Conservation (phyloP, 2,329 filamentous ascomycete genomes). For the Raffaelea ambrosiae region DNA sequence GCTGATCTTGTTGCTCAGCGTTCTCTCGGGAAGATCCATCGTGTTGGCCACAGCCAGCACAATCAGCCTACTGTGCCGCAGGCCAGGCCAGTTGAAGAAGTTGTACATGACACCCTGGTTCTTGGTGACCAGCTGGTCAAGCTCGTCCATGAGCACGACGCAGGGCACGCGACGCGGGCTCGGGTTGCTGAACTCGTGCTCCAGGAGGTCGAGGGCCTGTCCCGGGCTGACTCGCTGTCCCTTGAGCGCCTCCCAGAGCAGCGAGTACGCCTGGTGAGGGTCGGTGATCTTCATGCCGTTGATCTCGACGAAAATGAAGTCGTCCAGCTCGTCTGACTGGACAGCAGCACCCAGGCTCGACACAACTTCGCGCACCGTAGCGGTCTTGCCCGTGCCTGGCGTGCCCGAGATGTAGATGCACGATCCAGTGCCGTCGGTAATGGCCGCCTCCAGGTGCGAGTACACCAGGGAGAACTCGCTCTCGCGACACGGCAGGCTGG, state of each 20-base stretch:
- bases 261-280: constrained; percentile 88
- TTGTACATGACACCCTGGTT: constrained; percentile 99
- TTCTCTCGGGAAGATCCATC: constrained; percentile 95
- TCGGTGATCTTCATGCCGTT: constrained; percentile 99
- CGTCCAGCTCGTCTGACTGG: constrained; percentile 81
- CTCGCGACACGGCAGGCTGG: constrained; percentile 83
- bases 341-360: constrained; percentile 83
- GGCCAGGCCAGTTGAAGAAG: constrained; percentile 97
- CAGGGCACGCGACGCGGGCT: constrained; percentile 87
- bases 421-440: constrained; percentile 83
- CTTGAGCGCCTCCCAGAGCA: constrained; percentile 93
- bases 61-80: constrained; percentile 85
- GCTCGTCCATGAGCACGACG: constrained; percentile 96
- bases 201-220: constrained; percentile 83
- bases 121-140: constrained; percentile 94
- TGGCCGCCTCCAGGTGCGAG: constrained; percentile 86
- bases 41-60: constrained; percentile 97
- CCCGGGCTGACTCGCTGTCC: constrained; percentile 86
- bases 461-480: constrained; percentile 89
- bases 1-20: constrained; percentile 96
- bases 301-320: constrained; percentile 98
- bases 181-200: constrained; percentile 86
- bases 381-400: constrained; percentile 93
- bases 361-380: constrained; percentile 92
- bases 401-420: constrained; percentile 99